Evolutionary conservation across 179 eudicot genomes (phyloP), one percentile per base, ranked within the genome.

Genomic region (Silene vulgaris): DNA sequence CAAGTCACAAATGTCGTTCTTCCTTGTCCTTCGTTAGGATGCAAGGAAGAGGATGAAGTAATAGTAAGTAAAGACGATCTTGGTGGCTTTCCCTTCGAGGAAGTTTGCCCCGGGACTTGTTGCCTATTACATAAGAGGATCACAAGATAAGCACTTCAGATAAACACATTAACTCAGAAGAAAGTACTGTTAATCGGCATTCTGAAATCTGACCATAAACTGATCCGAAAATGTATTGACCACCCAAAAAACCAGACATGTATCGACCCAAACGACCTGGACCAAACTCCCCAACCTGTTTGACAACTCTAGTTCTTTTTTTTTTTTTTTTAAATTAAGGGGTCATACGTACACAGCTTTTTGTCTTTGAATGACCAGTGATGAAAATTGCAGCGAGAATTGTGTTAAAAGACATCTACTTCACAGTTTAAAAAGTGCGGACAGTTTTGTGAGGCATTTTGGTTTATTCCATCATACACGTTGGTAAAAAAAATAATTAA

Each of bases 81-180:
- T 12, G 92, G 89, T 1, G 93, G 97, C 62, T 86, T 91, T 72
- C 88, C 84, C 70, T 84, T 90, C 0, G 92, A 88, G 77, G 90
- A 81, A 57, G 80, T 84, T 28, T 87, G 89, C 48, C 78, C 67
- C 40, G 85, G 86, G 72, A 80, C 37, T 17, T 81, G 79, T 54
- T 80, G 75, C 78, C 84, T 81, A 16, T 50, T 23, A 77, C 50
- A 77, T 16, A 35, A 19, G 40, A 3, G 20, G n/a, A 32, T 40
- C 12, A 17, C 45, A 69, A 1, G 8, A 65, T 80, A n/a, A 75
- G 54, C 73, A 40, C 59, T 8, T n/a, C 9, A 12, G n/a, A 26
- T 4, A 37, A 13, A 32, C 16, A 35, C 9, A 43, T 1, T 35
- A 65, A 65, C 8, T 29, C 37, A 7, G 45, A 37, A 37, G 37